phyloP scores from a whole-genome alignment of 2,329 filamentous ascomycete species.

The Claviceps sp. region DNA sequence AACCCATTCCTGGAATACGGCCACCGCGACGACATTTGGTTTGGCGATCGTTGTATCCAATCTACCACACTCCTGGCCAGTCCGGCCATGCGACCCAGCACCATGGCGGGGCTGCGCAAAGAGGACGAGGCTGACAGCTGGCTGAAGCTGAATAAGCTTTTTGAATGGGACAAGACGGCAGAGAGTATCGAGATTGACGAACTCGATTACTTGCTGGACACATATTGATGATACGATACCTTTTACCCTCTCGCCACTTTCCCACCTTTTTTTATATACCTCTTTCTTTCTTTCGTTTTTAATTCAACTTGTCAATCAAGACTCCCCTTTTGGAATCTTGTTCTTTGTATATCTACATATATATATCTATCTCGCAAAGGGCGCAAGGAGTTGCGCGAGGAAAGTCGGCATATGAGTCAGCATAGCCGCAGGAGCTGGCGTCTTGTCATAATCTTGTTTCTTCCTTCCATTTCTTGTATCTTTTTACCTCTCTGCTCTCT shows the following conservation, averaged over 20 bases:
- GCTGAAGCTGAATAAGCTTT: slow-evolving; percentile 26
- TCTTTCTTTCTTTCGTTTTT: neutral
- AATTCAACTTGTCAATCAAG: neutral
- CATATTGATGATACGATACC: slow-evolving; percentile 36
- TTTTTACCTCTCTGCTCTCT: slow-evolving; percentile 7
- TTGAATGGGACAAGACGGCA: slow-evolving; percentile 56
- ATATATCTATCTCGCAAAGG: slow-evolving; percentile 7
- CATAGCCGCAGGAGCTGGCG: neutral
- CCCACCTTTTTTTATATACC: slow-evolving; percentile 1
- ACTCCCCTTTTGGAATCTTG: too few species aligned
- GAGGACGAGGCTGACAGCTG: slow-evolving; percentile 27
- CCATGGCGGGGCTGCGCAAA: slow-evolving; percentile 18
- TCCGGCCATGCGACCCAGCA: slow-evolving; percentile 34
- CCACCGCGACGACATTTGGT: slow-evolving; percentile 37
- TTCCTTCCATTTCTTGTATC: neutral
- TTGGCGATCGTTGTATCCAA: slow-evolving; percentile 27
- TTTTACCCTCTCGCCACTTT: neutral
- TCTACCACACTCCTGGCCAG: slow-evolving; percentile 36
- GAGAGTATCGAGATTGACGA: slow-evolving; percentile 89
- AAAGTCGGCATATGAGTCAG: neutral
- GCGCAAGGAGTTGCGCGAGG: slow-evolving; percentile 9
- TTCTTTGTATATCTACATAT: too few species aligned
- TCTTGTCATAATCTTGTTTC: neutral
- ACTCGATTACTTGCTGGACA: slow-evolving; percentile 74
- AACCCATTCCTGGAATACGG: slow-evolving; percentile 19